Percentiles rank a stretch among this genome's conserved stretches.
These are phyloP conservation scores for Entomophthora muscae DNA, from an alignment of 371 early-diverging fungal genomes.

Conservation along the genomic window DNA sequence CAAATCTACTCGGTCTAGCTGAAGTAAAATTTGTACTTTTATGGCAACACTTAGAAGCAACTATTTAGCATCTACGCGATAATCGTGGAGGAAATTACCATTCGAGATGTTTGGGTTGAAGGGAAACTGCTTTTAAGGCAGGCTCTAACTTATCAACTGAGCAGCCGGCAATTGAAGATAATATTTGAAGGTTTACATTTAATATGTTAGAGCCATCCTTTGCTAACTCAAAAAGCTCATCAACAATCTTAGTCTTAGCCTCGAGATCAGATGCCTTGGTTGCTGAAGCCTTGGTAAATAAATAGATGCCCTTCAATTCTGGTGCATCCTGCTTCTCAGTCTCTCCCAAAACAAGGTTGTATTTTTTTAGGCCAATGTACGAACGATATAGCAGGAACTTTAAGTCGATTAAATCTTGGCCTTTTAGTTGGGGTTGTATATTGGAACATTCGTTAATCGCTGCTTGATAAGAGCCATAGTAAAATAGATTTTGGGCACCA, in stretches of 20 bases:
- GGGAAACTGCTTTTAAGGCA: constrained; percentile 1
- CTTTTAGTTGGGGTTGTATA: constrained; percentile 2
- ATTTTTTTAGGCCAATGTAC: constrained; percentile 1
- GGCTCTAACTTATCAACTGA: background rate
- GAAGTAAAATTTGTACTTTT: constrained; percentile 57
- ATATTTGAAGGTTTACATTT: constrained; percentile 3
- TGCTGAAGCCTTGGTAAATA: background rate
- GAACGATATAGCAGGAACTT: constrained; percentile 5
- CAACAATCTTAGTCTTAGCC: background rate
- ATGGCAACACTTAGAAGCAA: constrained; percentile 39
- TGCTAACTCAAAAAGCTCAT: background rate
- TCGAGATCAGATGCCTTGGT: background rate
- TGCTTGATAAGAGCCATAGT: constrained; percentile 2
- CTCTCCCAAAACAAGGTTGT: constrained; percentile 4
- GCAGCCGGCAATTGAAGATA: background rate
- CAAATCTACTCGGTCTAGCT: constrained; percentile 67
- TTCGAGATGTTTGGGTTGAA: constrained; percentile 8
- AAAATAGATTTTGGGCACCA: constrained; percentile 1
- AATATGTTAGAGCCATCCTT: constrained; percentile 6
- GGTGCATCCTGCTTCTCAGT: background rate
- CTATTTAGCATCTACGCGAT: background rate
- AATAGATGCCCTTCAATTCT: constrained; percentile 1
- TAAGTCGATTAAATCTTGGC: background rate
- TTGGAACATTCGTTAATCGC: constrained; percentile 1
- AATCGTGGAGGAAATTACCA: too few species aligned